Evolutionary conservation across 1,139 yeast species (phyloP), one percentile per base, ranked within the genome.

Genomic region (Suhomyces wounanorum): DNA sequence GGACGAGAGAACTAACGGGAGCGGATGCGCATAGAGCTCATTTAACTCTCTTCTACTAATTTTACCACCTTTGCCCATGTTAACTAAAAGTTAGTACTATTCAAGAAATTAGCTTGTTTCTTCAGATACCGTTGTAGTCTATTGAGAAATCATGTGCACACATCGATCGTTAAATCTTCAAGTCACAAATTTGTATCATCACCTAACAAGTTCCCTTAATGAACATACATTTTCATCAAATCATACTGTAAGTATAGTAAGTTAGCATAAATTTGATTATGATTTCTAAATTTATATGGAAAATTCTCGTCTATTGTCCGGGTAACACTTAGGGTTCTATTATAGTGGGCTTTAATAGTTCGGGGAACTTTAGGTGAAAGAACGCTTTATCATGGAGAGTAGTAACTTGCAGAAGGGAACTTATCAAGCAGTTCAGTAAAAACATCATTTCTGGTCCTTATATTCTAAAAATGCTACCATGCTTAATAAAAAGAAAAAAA

Each of bases 101-200:
- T 42, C 31, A 26, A 11, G n/a, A 28, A 26, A 33, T 17, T 16
- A 25, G 18, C 42, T 35, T 40, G 40, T 46, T 44, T 26, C 55
- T 55, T 91, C 98, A 91, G 98, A 91, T 91, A 91, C 98, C 98
- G 98, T 91, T 91, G 97, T 91, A 91, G 98, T 92, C 97, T 85
- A 82, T 84, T 84, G 87, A 84, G 86, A 83, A 83, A 82, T 82
- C 85, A 72, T 81, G 87, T 81, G 87, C 89, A 80, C 82, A 83
- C 91, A 85, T 64, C 61, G 85, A 76, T 57, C 48, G 52, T 62
- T 62, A 57, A 64, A 72, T 69, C 85, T 81, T 82, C 82, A 73
- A 80, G 86, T 79, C 74, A 77, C 81, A 63, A 55, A 57, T 23
- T 58, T 46, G 65, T 72, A 69, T 80, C 84, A 81, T 79, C 82